Evolutionary conservation across 2,329 filamentous ascomycete genomes (phyloP).

Genomic region (Neoscytalidium dimidiatum): DNA sequence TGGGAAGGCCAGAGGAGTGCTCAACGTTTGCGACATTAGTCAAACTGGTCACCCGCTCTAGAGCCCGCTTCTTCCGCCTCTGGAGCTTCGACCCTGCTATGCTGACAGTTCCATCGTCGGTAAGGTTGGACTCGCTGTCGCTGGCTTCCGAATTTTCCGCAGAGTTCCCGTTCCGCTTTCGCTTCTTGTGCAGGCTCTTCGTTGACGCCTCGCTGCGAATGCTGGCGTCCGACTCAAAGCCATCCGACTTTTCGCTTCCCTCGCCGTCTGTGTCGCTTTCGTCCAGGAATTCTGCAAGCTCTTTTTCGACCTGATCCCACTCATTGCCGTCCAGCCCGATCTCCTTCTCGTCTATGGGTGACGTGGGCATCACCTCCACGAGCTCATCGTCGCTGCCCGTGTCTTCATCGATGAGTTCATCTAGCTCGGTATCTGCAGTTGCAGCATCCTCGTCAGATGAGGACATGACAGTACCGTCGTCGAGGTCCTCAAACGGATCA

Average conservation of each 20-base stretch:
- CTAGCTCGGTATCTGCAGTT: conserved; percentile 30
- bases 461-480: conserved; percentile 40
- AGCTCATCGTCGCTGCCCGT: conserved; percentile 34
- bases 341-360: conserved; percentile 11
- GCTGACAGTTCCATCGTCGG: conserved; percentile 21
- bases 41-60: conserved; percentile 49
- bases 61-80: conserved; percentile 49
- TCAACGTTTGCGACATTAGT: conserved; percentile 45
- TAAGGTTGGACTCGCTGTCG: conserved; percentile 40
- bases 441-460: conserved; percentile 47
- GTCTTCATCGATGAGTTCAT: conserved; percentile 31
- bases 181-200: conserved; percentile 38
- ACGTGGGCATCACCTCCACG: conserved; percentile 16
- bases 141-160: conserved; percentile 40
- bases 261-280: conserved; percentile 45
- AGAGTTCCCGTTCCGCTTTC: conserved; percentile 36
- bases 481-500: conserved; percentile 41
- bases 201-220: conserved; percentile 32
- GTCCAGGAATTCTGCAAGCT: conserved; percentile 71
- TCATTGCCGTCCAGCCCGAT: conserved; percentile 45
- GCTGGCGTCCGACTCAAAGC: conserved; percentile 38
- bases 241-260: conserved; percentile 29
- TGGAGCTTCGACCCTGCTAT: conserved; percentile 44
- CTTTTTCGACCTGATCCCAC: conserved; percentile 53
- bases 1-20: conserved; percentile 42